Evolutionary conservation across 257 asterid species (phyloP).

Genomic region (Solanum appendiculatum): DNA sequence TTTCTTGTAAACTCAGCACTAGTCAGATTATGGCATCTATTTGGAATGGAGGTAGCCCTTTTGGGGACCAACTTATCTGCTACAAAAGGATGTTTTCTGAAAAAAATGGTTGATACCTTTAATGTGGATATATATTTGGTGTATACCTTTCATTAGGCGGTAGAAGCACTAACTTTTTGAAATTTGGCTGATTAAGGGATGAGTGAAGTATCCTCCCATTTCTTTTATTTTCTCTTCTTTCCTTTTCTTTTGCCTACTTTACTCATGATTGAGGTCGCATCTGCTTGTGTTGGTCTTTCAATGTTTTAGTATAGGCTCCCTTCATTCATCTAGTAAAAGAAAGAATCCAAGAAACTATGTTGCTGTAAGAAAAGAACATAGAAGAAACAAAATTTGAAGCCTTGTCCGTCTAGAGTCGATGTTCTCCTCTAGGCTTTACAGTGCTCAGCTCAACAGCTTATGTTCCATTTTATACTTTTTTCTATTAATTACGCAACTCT

Average conservation of each 20-base stretch:
- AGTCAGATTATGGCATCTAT: background rate
- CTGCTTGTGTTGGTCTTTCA: background rate
- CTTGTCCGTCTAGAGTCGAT: background rate
- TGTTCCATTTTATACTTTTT: background rate
- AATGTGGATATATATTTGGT: background rate
- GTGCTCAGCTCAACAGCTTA: background rate
- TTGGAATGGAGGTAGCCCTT: background rate
- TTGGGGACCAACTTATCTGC: background rate
- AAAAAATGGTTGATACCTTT: background rate
- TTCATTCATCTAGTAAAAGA: background rate
- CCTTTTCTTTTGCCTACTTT: background rate
- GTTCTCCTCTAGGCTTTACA: background rate
- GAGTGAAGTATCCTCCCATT: background rate
- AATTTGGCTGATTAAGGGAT: background rate
- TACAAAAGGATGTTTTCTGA: background rate
- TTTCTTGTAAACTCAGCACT: background rate
- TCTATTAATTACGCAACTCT: background rate
- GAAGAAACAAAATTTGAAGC: background rate
- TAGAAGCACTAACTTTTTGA: background rate
- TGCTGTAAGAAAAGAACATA: background rate
- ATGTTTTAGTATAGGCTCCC: background rate
- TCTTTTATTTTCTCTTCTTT: background rate
- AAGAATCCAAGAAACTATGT: background rate
- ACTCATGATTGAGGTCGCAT: background rate
- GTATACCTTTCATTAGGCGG: background rate